Percentiles rank a stretch among this genome's conserved stretches.
phyloP scores from a whole-genome alignment of 306 rosid species.

The Vigna reflexopilosa region DNA sequence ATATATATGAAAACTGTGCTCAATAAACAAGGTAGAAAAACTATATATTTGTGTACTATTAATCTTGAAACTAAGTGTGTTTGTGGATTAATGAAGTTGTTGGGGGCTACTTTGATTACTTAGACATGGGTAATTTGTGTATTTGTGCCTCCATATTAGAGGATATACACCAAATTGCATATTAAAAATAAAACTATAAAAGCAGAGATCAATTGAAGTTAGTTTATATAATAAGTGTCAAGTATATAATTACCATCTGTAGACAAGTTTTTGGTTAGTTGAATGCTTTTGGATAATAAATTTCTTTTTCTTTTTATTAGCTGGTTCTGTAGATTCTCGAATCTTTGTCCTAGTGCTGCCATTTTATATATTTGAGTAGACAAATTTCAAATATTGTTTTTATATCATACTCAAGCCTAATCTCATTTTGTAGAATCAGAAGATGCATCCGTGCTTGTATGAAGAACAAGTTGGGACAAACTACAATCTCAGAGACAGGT shows the following conservation, averaged over 20 bases:
- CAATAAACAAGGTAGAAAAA: background rate
- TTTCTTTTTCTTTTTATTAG: background rate
- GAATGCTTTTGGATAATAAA: conserved; percentile 14
- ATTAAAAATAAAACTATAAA: conserved; percentile 9
- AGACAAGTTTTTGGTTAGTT: conserved; percentile 14
- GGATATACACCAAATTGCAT: background rate
- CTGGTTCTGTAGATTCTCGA: conserved; percentile 23
- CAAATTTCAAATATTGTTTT: conserved; percentile 23
- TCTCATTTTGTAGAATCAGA: conserved; percentile 62
- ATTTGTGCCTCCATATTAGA: conserved; percentile 10
- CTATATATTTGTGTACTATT: background rate
- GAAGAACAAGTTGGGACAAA: conserved; percentile 56
- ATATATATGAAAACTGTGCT: conserved; percentile 12
- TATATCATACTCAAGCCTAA: conserved; percentile 25
- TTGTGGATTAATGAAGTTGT: background rate
- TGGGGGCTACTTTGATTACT: background rate
- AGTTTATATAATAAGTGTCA: conserved; percentile 15
- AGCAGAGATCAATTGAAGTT: background rate
- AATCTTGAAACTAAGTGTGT: background rate
- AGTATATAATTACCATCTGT: conserved; percentile 4
- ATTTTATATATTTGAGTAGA: conserved; percentile 14
- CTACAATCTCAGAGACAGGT: conserved; percentile 78
- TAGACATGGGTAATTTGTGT: background rate
- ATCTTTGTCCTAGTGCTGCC: conserved; percentile 20
- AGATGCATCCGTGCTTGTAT: conserved; percentile 80